phyloP scores from a whole-genome alignment of 441 rosid genomes.

The Theobroma grandiflorum region DNA sequence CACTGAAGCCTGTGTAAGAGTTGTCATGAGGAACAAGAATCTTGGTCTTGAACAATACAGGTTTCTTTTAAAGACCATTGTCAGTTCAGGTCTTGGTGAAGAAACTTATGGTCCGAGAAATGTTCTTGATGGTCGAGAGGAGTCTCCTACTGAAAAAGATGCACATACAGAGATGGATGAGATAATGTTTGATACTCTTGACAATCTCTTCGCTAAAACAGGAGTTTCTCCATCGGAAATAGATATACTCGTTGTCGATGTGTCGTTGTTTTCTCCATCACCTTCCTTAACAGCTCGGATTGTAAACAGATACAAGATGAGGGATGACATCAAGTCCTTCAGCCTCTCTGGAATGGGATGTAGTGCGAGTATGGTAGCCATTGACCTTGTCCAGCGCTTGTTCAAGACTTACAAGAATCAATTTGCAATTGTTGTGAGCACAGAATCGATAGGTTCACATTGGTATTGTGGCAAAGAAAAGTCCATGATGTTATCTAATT shows the following conservation, averaged over 20 bases:
- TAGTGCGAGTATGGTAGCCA: constrained; percentile 47
- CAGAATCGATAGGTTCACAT: constrained; percentile 42
- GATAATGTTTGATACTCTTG: constrained; percentile 52
- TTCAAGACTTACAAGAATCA: constrained; percentile 46
- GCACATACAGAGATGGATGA: constrained; percentile 50
- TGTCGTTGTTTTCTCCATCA: constrained; percentile 36
- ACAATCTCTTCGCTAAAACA: constrained; percentile 47
- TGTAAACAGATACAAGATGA: constrained; percentile 49
- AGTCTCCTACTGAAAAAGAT: constrained; percentile 31
- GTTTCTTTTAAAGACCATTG: constrained; percentile 52
- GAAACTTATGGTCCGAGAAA: constrained; percentile 46
- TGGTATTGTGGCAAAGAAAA: constrained; percentile 43
- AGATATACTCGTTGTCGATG: constrained; percentile 52
- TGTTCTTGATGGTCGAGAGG: constrained; percentile 47
- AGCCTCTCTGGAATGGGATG: constrained; percentile 56
- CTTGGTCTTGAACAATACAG: constrained; percentile 52
- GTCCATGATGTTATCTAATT: constrained; percentile 50
- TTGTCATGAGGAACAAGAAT: constrained; percentile 46
- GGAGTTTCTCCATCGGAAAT: constrained; percentile 52
- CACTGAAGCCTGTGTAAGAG: constrained; percentile 25
- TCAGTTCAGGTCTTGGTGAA: constrained; percentile 56
- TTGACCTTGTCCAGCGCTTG: constrained; percentile 45
- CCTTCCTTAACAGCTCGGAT: constrained; percentile 51
- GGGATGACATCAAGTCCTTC: constrained; percentile 42
- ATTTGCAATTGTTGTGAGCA: constrained; percentile 44